A percentile compares a stretch with the other conserved stretches of the same genome.
Evolutionary conservation across 768 basidiomycete genomes (phyloP).

Genomic region (Tulasnella sp.): DNA sequence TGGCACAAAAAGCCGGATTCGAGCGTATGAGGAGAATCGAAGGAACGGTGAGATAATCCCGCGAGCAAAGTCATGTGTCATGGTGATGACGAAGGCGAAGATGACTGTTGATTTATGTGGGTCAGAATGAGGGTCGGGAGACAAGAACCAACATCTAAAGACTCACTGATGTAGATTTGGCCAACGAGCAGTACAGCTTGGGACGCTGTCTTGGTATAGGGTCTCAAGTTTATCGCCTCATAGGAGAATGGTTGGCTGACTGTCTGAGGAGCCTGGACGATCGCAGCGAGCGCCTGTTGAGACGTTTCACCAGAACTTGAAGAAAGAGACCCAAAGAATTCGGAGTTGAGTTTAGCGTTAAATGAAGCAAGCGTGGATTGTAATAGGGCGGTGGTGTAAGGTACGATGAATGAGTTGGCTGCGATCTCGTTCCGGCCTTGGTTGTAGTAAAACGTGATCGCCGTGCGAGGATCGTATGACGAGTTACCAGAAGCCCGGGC

Average conservation of each 20-base stretch:
- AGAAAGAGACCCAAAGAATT: constrained; percentile 28
- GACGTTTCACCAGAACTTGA: constrained; percentile 40
- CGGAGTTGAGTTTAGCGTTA: constrained; percentile 4
- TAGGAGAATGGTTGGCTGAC: constrained; percentile 35
- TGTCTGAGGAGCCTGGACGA: constrained; percentile 39
- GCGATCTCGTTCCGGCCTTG: constrained; percentile 48
- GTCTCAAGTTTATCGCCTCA: constrained; percentile 37
- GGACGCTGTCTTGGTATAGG: constrained; percentile 36
- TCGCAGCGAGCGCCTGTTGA: constrained; percentile 41
- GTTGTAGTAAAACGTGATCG: constrained; percentile 43
- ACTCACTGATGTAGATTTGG: constrained; percentile 33
- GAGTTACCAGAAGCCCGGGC: constrained; percentile 43
- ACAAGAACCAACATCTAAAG: constrained; percentile 32
- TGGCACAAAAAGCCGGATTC: constrained; percentile 41
- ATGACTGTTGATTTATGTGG: not conserved
- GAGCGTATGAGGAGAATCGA: constrained; percentile 39
- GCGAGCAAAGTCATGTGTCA: constrained; percentile 38
- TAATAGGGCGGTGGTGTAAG: constrained; percentile 38
- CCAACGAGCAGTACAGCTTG: constrained; percentile 40
- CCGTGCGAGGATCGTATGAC: constrained; percentile 40
- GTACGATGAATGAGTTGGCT: constrained; percentile 42
- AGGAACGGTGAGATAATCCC: constrained; percentile 43
- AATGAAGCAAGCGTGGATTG: constrained; percentile 28
- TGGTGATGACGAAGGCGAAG: constrained; percentile 31
- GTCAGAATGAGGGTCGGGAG: not conserved